Evolutionary conservation across 129 eudicot species (phyloP).

Genomic region (Centrapalus pauciflorus): DNA sequence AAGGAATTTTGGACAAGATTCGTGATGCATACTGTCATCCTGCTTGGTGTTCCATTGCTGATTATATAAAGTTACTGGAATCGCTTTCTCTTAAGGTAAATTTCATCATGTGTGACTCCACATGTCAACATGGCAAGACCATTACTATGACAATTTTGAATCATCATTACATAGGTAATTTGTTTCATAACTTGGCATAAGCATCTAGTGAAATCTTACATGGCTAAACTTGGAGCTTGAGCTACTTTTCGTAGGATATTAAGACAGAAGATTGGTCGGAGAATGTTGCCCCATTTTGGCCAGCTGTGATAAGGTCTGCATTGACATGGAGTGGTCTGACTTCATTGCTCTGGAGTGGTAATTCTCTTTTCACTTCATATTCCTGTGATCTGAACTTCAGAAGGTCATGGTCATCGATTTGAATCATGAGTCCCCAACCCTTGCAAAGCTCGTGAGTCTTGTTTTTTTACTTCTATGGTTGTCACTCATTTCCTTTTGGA

Average conservation of each 20-base stretch:
- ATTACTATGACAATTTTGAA: background rate
- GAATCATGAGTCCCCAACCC: background rate
- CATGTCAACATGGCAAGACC: background rate
- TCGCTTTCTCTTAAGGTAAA: slow-evolving; percentile 78
- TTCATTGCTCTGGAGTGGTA: slow-evolving; percentile 81
- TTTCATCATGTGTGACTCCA: background rate
- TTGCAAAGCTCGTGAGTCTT: too few relatives aligned
- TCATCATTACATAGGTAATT: too few relatives aligned
- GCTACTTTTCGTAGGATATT: slow-evolving; percentile 42
- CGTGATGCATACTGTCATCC: slow-evolving; percentile 84
- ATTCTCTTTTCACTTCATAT: background rate
- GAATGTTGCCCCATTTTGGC: slow-evolving; percentile 96
- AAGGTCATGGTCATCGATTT: background rate
- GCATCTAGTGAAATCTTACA: too few relatives aligned
- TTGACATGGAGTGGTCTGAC: slow-evolving; percentile 85
- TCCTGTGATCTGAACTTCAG: background rate
- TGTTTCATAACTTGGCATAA: too few relatives aligned
- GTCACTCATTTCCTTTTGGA: background rate
- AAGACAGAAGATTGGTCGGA: slow-evolving; percentile 91
- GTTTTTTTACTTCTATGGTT: background rate
- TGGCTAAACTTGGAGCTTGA: background rate
- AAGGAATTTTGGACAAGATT: slow-evolving; percentile 56
- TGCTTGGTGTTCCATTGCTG: slow-evolving; percentile 85
- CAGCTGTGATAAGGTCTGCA: slow-evolving; percentile 89
- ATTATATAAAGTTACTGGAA: slow-evolving; percentile 63